A percentile compares a stretch with the other conserved stretches of the same genome.
phyloP scores from a whole-genome alignment of 257 asterid species.

The Penstemon barbatus region DNA sequence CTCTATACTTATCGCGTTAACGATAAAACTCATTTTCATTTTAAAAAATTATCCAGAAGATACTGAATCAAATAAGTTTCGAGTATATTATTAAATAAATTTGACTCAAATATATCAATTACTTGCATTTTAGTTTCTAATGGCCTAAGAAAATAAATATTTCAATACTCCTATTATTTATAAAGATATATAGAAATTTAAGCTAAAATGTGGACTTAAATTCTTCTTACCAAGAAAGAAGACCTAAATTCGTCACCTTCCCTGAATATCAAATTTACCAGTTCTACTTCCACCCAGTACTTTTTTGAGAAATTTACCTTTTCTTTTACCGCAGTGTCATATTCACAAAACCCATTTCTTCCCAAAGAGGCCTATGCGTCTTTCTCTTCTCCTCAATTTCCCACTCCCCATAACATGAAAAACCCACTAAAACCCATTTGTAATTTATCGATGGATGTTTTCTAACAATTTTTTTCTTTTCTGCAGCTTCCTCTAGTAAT shows the following conservation, averaged over 20 bases:
- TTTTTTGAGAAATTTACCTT: neutral
- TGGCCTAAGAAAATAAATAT: too few species aligned
- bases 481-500: slow-evolving; percentile 23
- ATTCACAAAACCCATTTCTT: slow-evolving; percentile 31
- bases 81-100: too few species aligned
- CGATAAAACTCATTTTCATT: too few species aligned
- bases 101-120: too few species aligned
- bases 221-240: neutral
- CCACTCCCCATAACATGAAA: slow-evolving; percentile 20
- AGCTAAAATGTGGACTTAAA: too few species aligned
- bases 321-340: slow-evolving; percentile 15
- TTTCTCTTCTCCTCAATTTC: slow-evolving; percentile 6
- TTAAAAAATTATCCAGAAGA: too few species aligned
- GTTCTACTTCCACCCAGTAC: neutral
- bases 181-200: too few species aligned
- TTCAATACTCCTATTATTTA: too few species aligned
- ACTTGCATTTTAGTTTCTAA: too few species aligned
- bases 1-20: too few species aligned
- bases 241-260: neutral
- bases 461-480: slow-evolving; percentile 19
- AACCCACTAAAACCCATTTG: slow-evolving; percentile 30
- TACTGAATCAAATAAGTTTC: too few species aligned
- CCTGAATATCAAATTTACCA: slow-evolving; percentile 11
- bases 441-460: slow-evolving; percentile 13
- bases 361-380: slow-evolving; percentile 16